Evolutionary conservation across 192 early-diverging fungal species (phyloP).

Genomic region (Chytriomyces sp.): DNA sequence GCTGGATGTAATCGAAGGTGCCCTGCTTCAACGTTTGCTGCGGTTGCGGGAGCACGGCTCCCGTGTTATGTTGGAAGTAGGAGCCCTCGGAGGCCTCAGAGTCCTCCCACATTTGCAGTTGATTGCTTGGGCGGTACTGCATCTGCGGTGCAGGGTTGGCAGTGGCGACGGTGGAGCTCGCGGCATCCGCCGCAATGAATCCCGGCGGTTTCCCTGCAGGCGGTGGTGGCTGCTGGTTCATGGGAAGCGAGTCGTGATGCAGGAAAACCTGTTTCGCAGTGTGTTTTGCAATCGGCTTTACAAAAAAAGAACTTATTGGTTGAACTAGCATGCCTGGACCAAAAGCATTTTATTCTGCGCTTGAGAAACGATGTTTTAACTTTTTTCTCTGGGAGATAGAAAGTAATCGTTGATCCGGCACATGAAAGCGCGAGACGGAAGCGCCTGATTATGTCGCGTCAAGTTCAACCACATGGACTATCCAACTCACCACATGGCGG

Average conservation of each 20-base stretch:
- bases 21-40: background rate
- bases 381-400: background rate
- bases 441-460: background rate
- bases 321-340: no score
- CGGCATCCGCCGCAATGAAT: background rate
- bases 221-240: background rate
- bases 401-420: conserved; percentile 26
- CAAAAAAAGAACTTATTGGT: no score
- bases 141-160: background rate
- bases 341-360: no score
- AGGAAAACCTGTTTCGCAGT: no score
- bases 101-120: conserved; percentile 15
- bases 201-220: background rate
- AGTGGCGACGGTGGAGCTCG: background rate
- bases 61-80: background rate
- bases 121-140: background rate
- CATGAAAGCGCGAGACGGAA: conserved; percentile 26
- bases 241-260: no score
- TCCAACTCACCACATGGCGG: conserved; percentile 26
- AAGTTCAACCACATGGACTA: background rate
- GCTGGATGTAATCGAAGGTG: background rate
- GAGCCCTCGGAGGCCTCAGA: conserved; percentile 15
- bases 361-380: background rate
- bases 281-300: no score
- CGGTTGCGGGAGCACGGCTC: conserved; percentile 9